Base-by-base conservation (phyloP, 2,329 filamentous ascomycete species). In the Nothophoma quercina region DNA sequence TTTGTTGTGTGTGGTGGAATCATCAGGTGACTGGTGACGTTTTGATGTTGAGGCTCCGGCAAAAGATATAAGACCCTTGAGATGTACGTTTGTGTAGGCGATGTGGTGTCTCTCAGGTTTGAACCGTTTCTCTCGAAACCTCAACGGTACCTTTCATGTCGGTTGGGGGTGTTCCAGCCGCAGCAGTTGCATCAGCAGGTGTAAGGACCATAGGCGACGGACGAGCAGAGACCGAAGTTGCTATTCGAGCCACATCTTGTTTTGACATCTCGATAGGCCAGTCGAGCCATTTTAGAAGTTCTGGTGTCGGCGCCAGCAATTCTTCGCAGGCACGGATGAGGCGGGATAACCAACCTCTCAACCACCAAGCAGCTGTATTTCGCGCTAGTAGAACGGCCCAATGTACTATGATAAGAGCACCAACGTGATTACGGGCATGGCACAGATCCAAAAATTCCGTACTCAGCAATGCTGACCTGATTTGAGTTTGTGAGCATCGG, bases 211-310 rank as follows among this genome's bases (percentile, higher is more conserved):
- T 42, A 2, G 43, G 39, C 9, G 43, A 48, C 22, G 43, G 25
- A 23, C 26, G 38, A 28, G 39, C 21, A 2, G 43, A 34, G 23
- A 38, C 33, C 22, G 39, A 18, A 26, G 26, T 28, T n/a, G 28
- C 33, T 7, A 23, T 7, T 18, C 16, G 38, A 25, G 19, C 28
- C 15, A 38, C 22, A 18, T 4, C 4, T 8, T 33, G 38, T 16
- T 46, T 50, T 1, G 64, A 65, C 15, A 66, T 54, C 21, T 59
- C 47, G 12, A 60, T 51, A 18, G 68, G 67, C 67, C 67, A 71
- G 22, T 63, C 60, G 6, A 72, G 48, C 62, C 67, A 72, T 13
- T 55, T 48, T 1, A 60, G 42, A 0, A 72, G 55, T 34, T 70
- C 68, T 13, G 68, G 66, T 15, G 56, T 64, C 18, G 55, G 49